Percentiles rank a stretch among this genome's conserved stretches.
These are phyloP conservation scores for Fragilariopsis cylindrus DNA, from an alignment of 108 stramenopile genomes.

Conservation along the genomic window DNA sequence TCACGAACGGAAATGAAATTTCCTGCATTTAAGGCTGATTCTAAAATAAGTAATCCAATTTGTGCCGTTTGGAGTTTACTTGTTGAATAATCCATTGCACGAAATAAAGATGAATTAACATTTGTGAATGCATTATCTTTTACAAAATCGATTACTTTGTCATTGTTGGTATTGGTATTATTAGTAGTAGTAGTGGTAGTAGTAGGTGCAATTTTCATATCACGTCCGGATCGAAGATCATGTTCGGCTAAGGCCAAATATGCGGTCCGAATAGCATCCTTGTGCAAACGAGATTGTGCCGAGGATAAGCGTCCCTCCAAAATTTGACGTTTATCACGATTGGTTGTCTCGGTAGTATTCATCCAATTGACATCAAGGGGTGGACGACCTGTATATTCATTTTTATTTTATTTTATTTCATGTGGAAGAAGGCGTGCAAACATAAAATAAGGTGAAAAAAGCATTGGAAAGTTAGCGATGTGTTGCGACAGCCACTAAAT, in stretches of 20 bases:
- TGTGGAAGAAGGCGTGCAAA: neutral
- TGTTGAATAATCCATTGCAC: slow-evolving; percentile 67
- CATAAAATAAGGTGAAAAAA: neutral
- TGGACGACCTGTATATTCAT: neutral
- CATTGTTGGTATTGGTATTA: too few species aligned
- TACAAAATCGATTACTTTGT: too few species aligned
- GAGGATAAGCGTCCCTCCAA: slow-evolving; percentile 63
- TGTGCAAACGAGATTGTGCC: slow-evolving; percentile 74
- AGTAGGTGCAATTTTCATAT: neutral
- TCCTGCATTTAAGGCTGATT: slow-evolving; percentile 52
- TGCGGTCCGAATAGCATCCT: slow-evolving; percentile 78
- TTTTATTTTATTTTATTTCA: too few species aligned
- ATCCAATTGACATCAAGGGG: slow-evolving; percentile 18
- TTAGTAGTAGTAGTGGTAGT: too few species aligned
- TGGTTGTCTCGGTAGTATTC: slow-evolving; percentile 21
- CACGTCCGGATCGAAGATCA: slow-evolving; percentile 41
- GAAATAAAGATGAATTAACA: slow-evolving; percentile 43
- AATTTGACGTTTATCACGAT: slow-evolving; percentile 33
- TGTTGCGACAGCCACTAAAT: too few species aligned
- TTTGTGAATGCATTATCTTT: slow-evolving; percentile 6
- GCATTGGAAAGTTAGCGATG: too few species aligned
- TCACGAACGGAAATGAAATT: slow-evolving; percentile 30
- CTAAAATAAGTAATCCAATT: slow-evolving; percentile 53
- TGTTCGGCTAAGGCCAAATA: slow-evolving; percentile 54
- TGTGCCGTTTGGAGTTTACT: slow-evolving; percentile 55